phyloP scores from a whole-genome alignment of 768 basidiomycete genomes.

The Pleurotus tuoliensis region DNA sequence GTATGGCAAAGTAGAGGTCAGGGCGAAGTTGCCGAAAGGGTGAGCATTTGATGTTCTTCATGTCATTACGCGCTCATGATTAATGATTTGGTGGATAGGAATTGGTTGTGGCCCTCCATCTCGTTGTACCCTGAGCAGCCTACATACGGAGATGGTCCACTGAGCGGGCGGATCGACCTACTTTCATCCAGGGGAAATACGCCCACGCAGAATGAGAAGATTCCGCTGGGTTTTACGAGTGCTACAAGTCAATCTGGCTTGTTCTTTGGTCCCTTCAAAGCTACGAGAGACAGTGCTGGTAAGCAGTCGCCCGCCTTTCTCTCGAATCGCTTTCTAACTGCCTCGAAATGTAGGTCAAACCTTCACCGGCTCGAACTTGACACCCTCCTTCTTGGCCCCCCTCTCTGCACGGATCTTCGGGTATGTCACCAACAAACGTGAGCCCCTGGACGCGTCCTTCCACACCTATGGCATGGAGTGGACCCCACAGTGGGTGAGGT shows the following conservation, averaged over 20 bases:
- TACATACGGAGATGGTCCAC: constrained; percentile 62
- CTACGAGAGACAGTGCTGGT: constrained; percentile 2
- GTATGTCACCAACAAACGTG: constrained; percentile 50
- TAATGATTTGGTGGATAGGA: constrained; percentile 23
- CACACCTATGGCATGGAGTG: constrained; percentile 80
- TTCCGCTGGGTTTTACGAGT: constrained; percentile 16
- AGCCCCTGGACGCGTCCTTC: constrained; percentile 51
- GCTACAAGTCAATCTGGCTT: constrained; percentile 27
- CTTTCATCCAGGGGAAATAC: constrained; percentile 1
- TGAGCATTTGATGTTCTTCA: constrained; percentile 34
- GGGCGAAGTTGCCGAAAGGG: constrained; percentile 59
- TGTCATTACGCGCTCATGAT: constrained; percentile 20
- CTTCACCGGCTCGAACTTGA: constrained; percentile 3
- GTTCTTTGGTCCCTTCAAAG: constrained; percentile 1
- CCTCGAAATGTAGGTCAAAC: constrained; percentile 22
- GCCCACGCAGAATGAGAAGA: neutral
- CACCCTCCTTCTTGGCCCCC: constrained; percentile 6
- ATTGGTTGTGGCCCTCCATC: constrained; percentile 76
- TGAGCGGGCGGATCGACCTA: constrained; percentile 28
- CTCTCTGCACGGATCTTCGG: constrained; percentile 29
- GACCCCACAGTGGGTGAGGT: constrained; percentile 64
- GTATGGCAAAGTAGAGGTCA: constrained; percentile 59
- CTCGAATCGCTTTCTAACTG: constrained; percentile 10
- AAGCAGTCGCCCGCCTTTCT: neutral
- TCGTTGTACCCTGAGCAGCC: constrained; percentile 70